Conservation (phyloP, 78 protist genomes). For the Emiliania huxleyi region DNA sequence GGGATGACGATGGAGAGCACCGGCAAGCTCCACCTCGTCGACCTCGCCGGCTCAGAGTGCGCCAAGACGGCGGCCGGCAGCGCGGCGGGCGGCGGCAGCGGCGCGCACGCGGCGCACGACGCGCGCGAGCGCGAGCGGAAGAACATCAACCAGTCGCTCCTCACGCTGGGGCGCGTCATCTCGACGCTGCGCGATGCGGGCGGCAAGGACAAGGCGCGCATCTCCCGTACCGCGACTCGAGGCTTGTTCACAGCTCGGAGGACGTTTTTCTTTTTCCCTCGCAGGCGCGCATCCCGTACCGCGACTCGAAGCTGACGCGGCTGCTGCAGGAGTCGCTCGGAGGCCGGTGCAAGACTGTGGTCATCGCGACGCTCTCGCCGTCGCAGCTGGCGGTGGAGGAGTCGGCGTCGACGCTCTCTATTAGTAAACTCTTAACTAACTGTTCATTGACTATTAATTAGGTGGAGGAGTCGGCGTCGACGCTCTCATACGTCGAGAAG, state of each 20-base stretch:
- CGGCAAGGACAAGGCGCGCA: not conserved
- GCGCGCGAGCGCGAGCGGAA: constrained; percentile 44
- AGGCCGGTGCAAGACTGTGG: constrained; percentile 51
- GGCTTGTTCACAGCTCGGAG: constrained; percentile 44
- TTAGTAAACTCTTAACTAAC: not conserved
- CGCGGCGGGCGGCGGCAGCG: not conserved
- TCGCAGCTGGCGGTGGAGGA: constrained; percentile 47
- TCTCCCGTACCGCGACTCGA: constrained; percentile 55
- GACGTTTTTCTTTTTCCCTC: too few species aligned
- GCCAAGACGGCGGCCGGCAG: constrained; percentile 30
- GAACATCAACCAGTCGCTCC: constrained; percentile 61
- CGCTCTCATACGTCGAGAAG: not conserved
- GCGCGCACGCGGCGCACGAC: not conserved
- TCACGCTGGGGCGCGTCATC: constrained; percentile 52
- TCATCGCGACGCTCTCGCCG: constrained; percentile 56
- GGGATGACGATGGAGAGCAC: not conserved
- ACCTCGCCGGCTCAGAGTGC: constrained; percentile 54
- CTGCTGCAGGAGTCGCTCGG: constrained; percentile 57
- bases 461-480: too few species aligned
- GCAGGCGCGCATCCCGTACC: constrained; percentile 42
- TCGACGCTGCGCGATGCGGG: not conserved
- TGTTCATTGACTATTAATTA: not conserved
- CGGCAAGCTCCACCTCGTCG: constrained; percentile 60
- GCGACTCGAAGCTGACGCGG: constrained; percentile 60
- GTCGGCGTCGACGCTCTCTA: constrained; percentile 4